Evolutionary conservation across 768 basidiomycete species (phyloP), one percentile per base, ranked within the genome.

Genomic region (Trametes villosa): DNA sequence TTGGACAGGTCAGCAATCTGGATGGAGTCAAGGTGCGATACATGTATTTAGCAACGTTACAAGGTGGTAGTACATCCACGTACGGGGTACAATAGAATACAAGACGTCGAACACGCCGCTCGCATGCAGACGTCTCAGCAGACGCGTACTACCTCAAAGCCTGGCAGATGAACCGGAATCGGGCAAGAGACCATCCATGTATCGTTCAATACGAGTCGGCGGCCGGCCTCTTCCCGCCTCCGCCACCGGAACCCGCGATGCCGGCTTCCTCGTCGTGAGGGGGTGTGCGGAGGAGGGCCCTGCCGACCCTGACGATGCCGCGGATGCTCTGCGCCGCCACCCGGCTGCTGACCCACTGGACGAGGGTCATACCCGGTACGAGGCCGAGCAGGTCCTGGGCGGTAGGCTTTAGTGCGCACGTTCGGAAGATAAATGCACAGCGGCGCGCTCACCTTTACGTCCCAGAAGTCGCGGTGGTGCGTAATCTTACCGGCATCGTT

Each of bases 401-500:
- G 59, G 45, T 12, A 36, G 12, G 11, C 7, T 13, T 50, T 41
- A 29, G 27, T 17, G 12, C 13, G 17, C 12, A 27, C 15, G 26
- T n/a, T 8, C 17, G n/a, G 26, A 36, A 18, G 26, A 33, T 20
- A 22, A 20, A 46, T 38, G 18, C 2, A 50, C 30, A 38, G 22
- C 18, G 15, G n/a, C n/a, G n/a, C 27, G 12, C 68, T 22, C 22
- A 69, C 70, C 70, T 87, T 85, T 42, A 91, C 78, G 65, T 93
- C 90, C 89, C 89, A 92, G 38, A 89, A 79, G 68, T 93, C 92
- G 29, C 89, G 82, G 70, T 94, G 92, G 66, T 86, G 83, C 4
- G 89, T 87, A 62, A 94, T 86, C 60, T 81, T 83, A n/a, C 88
- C 89, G 68, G 87, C 86, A 66, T 92, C 91, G 73, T 92, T 92